These are phyloP conservation scores for Allantophomopsis lycopodina DNA, from an alignment of 2,329 filamentous ascomycete genomes.

Conservation along the genomic window DNA sequence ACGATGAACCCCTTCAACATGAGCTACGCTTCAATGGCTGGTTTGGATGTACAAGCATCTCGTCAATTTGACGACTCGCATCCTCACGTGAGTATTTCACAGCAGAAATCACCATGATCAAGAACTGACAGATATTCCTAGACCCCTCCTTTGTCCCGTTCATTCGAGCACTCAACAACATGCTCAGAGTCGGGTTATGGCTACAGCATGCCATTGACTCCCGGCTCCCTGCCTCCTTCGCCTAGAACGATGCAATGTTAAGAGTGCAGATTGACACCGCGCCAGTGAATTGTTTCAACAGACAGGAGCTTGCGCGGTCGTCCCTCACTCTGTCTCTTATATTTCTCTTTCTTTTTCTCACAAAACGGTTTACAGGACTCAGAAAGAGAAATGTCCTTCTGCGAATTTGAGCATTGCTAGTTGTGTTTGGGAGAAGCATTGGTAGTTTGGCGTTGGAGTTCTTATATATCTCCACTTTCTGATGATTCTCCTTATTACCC, in stretches of 20 bases:
- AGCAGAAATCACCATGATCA: not conserved
- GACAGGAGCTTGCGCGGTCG: not conserved
- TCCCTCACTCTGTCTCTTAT: not conserved
- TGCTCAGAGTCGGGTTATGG: constrained; percentile 46
- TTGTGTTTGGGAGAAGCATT: not conserved
- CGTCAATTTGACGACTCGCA: constrained; percentile 52
- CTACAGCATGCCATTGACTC: constrained; percentile 49
- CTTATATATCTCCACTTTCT: no score
- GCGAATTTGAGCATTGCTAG: not conserved
- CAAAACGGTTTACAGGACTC: not conserved
- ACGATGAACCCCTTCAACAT: constrained; percentile 48
- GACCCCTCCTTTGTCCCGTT: constrained; percentile 68
- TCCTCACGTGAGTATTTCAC: constrained; percentile 53
- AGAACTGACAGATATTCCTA: constrained; percentile 20
- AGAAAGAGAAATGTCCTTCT: not conserved
- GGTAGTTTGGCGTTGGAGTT: not conserved
- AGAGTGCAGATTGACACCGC: constrained; percentile 1
- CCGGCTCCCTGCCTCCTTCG: constrained; percentile 59
- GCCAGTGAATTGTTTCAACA: constrained; percentile 1
- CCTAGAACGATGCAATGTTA: constrained; percentile 33
- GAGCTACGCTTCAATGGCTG: constrained; percentile 52
- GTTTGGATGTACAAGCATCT: constrained; percentile 46
- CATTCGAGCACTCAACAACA: constrained; percentile 52
- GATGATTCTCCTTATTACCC: no score
- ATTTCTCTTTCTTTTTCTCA: not conserved